Evolutionary conservation across 495 filamentous ascomycete species (phyloP), one percentile per base, ranked within the genome.

Genomic region (Penicillium riverlandense): DNA sequence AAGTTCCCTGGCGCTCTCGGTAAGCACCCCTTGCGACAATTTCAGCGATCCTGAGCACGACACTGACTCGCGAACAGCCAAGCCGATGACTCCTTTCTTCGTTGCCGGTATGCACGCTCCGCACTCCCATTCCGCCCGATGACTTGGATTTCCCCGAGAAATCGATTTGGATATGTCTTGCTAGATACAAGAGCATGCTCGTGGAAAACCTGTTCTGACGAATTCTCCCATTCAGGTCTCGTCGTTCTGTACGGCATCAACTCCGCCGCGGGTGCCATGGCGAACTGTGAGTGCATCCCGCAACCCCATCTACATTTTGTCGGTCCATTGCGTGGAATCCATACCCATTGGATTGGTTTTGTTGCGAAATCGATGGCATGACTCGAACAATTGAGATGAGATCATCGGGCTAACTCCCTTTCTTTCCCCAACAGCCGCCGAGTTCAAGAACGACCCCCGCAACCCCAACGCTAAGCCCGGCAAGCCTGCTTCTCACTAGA

Each of bases 361-460:
- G 22, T 22, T 6, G 22, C 22, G 22, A 22, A 22, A 22, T 6
- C 22, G 22, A 22, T 22, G 22, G 22, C 2, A 6, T 22, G 22
- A 22, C 22, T 22, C 15, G 1, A 0, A 0, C 22, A 22, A 22
- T 22, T 22, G 22, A 22, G 22, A 22, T 22, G 22, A 22, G 22
- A 22, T 3, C 22, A 22, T 6, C 22, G 2, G 15, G 42, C 59
- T 67, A 54, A 69, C 56, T 37, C 29, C 40, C n/a, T 34, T 34
- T 12, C 36, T 15, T 40, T 41, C 44, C 35, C 40, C 40, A 41
- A 40, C 58, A 97, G 91, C 79, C 71, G 86, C 83, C 47, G 86
- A 97, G 65, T 95, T 77, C 82, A 90, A 86, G 82, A 91, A 92
- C 76, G 91, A 97, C 73, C 90, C 91, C 50, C 79, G 91, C 63